Evolutionary conservation across 345 rosid genomes (phyloP).

Genomic region (Odontarrhena argentea): DNA sequence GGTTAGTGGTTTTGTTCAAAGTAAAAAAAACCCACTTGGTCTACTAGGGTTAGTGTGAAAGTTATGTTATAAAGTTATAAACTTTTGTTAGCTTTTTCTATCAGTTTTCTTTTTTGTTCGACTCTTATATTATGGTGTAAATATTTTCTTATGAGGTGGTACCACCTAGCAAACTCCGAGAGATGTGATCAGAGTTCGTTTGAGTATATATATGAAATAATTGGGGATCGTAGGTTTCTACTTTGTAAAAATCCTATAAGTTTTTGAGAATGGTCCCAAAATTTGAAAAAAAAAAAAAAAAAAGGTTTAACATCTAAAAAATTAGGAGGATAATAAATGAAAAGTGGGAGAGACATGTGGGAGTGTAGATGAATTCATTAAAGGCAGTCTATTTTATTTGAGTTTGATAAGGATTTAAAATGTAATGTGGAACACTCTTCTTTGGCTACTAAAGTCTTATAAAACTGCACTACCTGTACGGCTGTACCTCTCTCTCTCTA

Average conservation of each 20-base stretch:
- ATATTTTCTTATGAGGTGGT: slow-evolving; percentile 7
- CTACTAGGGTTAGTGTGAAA: slow-evolving; percentile 34
- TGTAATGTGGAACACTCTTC: slow-evolving; percentile 23
- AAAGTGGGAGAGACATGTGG: slow-evolving; percentile 33
- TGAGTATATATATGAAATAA: background rate
- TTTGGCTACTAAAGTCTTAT: slow-evolving; percentile 14
- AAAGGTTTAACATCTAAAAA: background rate
- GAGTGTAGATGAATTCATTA: slow-evolving; percentile 32
- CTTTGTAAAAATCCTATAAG: background rate
- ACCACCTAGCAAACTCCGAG: background rate
- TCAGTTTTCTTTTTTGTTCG: background rate
- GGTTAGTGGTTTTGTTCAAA: slow-evolving; percentile 29
- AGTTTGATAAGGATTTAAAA: slow-evolving; percentile 19
- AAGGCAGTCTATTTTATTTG: slow-evolving; percentile 21
- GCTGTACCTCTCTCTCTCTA: background rate
- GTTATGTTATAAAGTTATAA: slow-evolving; percentile 31
- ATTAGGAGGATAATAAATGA: slow-evolving; percentile 26
- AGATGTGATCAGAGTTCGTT: background rate
- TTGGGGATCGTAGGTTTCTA: background rate
- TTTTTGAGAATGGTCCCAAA: slow-evolving; percentile 25
- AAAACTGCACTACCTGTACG: slow-evolving; percentile 16
- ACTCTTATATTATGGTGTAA: slow-evolving; percentile 17
- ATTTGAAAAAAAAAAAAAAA: background rate
- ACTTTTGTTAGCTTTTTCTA: slow-evolving; percentile 32
- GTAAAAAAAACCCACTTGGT: slow-evolving; percentile 23